Evolutionary conservation across 768 basidiomycete species (phyloP).

Genomic region (Aureoboletus auriporus): DNA sequence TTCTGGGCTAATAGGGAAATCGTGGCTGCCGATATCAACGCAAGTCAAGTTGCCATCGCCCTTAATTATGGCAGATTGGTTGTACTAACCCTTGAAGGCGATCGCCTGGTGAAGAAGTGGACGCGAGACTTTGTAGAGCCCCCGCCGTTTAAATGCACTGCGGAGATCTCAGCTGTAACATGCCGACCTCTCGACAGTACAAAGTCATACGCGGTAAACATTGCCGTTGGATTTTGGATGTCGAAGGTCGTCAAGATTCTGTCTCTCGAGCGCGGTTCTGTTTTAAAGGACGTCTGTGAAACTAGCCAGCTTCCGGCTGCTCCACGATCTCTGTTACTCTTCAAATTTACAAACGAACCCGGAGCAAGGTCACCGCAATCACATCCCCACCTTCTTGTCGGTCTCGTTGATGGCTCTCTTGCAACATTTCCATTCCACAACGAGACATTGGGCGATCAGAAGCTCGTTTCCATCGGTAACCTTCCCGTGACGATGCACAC

Average conservation of each 20-base stretch:
- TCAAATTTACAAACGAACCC: conserved; percentile 52
- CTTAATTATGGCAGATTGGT: conserved; percentile 50
- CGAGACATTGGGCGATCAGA: conserved; percentile 42
- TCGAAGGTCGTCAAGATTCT: conserved; percentile 61
- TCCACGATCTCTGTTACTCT: conserved; percentile 44
- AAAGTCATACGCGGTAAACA: conserved; percentile 42
- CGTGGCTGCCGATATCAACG: conserved; percentile 65
- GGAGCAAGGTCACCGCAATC: conserved; percentile 32
- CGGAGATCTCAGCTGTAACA: conserved; percentile 70
- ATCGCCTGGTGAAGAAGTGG: conserved; percentile 30
- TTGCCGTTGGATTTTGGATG: conserved; percentile 77
- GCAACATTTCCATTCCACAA: conserved; percentile 50
- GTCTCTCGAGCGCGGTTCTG: conserved; percentile 18
- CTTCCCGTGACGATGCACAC: conserved; percentile 60
- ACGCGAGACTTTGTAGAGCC: conserved; percentile 22
- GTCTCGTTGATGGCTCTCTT: conserved; percentile 73
- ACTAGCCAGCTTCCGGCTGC: conserved; percentile 37
- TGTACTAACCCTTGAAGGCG: conserved; percentile 45
- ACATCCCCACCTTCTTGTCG: conserved; percentile 62
- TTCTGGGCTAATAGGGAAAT: conserved; percentile 40
- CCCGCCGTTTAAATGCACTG: conserved; percentile 12
- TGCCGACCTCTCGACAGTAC: conserved; percentile 51
- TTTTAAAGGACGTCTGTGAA: conserved; percentile 21
- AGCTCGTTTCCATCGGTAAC: conserved; percentile 60
- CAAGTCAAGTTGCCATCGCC: conserved; percentile 64